Evolutionary conservation across 768 basidiomycete species (phyloP).

Genomic region (Naganishia vaughanmartiniae): DNA sequence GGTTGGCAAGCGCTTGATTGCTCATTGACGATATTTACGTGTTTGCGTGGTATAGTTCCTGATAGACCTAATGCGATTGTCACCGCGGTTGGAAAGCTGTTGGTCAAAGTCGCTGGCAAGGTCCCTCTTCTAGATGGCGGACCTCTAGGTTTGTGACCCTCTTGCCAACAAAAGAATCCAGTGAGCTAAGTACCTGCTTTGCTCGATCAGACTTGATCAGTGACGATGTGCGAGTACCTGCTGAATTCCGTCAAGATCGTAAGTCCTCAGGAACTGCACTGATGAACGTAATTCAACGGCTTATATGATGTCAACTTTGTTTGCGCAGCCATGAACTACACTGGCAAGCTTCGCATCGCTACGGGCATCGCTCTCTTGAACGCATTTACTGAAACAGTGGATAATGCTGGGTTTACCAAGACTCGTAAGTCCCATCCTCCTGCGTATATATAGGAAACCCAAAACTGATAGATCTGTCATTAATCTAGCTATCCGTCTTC

Average conservation of each 20-base stretch:
- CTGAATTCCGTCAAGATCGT: slow-evolving; percentile 17
- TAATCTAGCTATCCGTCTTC: slow-evolving; percentile 3
- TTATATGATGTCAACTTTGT: not conserved
- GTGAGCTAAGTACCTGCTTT: not conserved
- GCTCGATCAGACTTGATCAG: not conserved
- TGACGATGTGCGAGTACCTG: slow-evolving; percentile 18
- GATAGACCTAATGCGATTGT: slow-evolving; percentile 7
- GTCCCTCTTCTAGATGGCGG: slow-evolving; percentile 1
- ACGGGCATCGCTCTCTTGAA: slow-evolving; percentile 17
- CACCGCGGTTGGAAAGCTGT: not conserved
- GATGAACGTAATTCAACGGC: not conserved
- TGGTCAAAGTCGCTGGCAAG: not conserved
- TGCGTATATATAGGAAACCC: not conserved
- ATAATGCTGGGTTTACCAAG: slow-evolving; percentile 7
- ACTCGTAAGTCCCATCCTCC: not conserved
- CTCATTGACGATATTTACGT: not conserved
- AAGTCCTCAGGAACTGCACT: not conserved
- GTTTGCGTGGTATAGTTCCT: slow-evolving; percentile 1
- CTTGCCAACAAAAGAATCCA: not conserved
- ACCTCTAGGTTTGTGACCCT: not conserved
- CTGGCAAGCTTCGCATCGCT: slow-evolving; percentile 16
- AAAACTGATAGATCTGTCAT: not conserved
- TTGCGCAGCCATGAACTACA: slow-evolving; percentile 16
- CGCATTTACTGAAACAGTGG: slow-evolving; percentile 14
- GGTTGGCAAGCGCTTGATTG: not conserved